Conservation (phyloP, 768 basidiomycete genomes). For the Lactifluus volemus region DNA sequence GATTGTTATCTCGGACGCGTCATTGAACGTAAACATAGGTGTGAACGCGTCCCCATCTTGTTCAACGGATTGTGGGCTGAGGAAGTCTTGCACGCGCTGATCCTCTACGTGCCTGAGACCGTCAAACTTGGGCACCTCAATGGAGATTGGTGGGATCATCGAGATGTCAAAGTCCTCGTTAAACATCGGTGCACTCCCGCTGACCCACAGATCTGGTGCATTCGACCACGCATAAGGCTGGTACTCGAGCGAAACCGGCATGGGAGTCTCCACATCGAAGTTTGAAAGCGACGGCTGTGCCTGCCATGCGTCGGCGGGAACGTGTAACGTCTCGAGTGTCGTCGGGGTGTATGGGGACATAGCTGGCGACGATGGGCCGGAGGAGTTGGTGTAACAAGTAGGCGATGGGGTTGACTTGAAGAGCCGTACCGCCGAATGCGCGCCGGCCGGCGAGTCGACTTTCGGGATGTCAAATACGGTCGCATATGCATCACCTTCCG, state of each 20-base stretch:
- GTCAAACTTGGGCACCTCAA: slow-evolving; percentile 44
- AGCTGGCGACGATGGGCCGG: slow-evolving; percentile 16
- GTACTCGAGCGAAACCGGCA: slow-evolving; percentile 22
- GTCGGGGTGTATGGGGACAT: slow-evolving; percentile 13
- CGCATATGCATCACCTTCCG: slow-evolving; percentile 7
- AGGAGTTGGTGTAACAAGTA: slow-evolving; percentile 12
- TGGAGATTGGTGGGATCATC: slow-evolving; percentile 56
- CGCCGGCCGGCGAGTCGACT: slow-evolving; percentile 5
- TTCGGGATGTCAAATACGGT: slow-evolving; percentile 9
- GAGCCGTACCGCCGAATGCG: neutral
- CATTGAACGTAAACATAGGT: slow-evolving; percentile 18
- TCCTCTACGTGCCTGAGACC: slow-evolving; percentile 1
- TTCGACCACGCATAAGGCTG: slow-evolving; percentile 26
- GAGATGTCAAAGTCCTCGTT: slow-evolving; percentile 61
- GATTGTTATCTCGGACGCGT: slow-evolving; percentile 6
- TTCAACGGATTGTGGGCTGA: neutral
- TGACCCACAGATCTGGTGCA: slow-evolving; percentile 28
- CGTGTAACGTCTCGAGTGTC: slow-evolving; percentile 15
- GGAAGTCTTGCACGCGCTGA: slow-evolving; percentile 8
- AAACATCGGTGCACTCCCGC: slow-evolving; percentile 32
- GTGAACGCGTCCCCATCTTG: slow-evolving; percentile 13
- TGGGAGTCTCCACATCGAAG: slow-evolving; percentile 22
- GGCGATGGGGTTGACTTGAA: slow-evolving; percentile 11
- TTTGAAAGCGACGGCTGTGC: slow-evolving; percentile 16
- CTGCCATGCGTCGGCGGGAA: slow-evolving; percentile 18